Conservation (phyloP, 805 yeast species). For the Saccharomycopsis fermentans region DNA sequence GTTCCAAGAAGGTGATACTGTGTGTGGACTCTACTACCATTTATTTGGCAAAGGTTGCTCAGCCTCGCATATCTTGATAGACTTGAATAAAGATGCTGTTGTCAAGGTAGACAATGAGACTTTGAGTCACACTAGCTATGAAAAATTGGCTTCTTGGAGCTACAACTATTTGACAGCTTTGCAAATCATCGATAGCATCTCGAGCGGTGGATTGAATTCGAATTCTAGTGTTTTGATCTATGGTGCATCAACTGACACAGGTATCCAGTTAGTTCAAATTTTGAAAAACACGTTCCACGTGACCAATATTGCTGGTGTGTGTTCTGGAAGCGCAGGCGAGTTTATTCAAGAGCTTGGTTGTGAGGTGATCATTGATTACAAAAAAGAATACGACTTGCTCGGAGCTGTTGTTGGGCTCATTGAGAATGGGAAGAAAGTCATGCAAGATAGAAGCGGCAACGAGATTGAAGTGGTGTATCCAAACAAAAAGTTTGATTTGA, state of each 20-base stretch:
- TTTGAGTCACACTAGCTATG: conserved; percentile 21
- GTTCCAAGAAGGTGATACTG: conserved; percentile 46
- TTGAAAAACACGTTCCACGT: conserved; percentile 43
- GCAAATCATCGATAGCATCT: conserved; percentile 28
- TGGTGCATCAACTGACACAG: conserved; percentile 77
- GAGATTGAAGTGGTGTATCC: conserved; percentile 23
- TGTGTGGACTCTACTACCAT: conserved; percentile 52
- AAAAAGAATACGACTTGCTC: conserved; percentile 21
- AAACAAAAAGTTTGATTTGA: conserved; percentile 46
- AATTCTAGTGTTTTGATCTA: conserved; percentile 48
- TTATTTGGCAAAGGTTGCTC: conserved; percentile 46
- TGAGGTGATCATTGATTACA: conserved; percentile 40
- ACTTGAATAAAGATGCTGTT: conserved; percentile 41
- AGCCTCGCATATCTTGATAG: conserved; percentile 44
- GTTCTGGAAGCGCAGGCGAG: conserved; percentile 43
- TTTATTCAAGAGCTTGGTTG: conserved; percentile 44
- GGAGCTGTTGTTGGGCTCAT: conserved; percentile 21
- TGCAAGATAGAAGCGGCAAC: conserved; percentile 18
- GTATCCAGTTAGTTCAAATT: conserved; percentile 49
- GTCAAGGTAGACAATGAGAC: conserved; percentile 39
- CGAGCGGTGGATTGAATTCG: conserved; percentile 26
- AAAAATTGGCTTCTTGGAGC: conserved; percentile 57
- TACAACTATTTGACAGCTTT: conserved; percentile 56
- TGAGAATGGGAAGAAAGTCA: conserved; percentile 22
- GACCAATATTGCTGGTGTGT: conserved; percentile 43